Percentiles rank a stretch among this genome's conserved stretches.
Evolutionary conservation across 768 basidiomycete species (phyloP).

Genomic region (Boletus reticuloceps): DNA sequence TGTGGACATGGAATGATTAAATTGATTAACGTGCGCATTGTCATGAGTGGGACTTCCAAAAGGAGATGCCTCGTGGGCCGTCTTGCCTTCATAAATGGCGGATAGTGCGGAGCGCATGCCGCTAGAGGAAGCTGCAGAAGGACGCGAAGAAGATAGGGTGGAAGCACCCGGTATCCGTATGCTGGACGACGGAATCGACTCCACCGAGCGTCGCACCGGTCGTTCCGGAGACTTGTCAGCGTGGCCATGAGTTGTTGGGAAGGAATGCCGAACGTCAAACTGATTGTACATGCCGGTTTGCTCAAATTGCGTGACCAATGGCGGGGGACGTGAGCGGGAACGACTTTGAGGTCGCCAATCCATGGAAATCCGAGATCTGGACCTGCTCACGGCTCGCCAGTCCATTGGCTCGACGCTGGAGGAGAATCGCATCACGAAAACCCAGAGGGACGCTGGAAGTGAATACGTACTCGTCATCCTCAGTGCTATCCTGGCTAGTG

Average conservation of each 20-base stretch:
- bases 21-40: slow-evolving; percentile 30
- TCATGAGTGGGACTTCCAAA: slow-evolving; percentile 37
- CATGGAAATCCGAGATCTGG: slow-evolving; percentile 87
- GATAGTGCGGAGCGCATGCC: slow-evolving; percentile 43
- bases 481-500: slow-evolving; percentile 62
- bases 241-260: slow-evolving; percentile 34
- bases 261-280: slow-evolving; percentile 46
- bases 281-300: slow-evolving; percentile 35
- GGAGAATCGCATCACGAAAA: slow-evolving; percentile 25
- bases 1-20: slow-evolving; percentile 38
- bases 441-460: slow-evolving; percentile 17
- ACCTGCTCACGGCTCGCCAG: slow-evolving; percentile 89
- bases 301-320: slow-evolving; percentile 47
- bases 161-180: slow-evolving; percentile 43
- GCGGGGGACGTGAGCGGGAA: slow-evolving; percentile 74
- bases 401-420: slow-evolving; percentile 71
- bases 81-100: slow-evolving; percentile 45
- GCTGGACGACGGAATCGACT: slow-evolving; percentile 25
- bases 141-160: slow-evolving; percentile 43
- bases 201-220: slow-evolving; percentile 19
- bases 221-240: slow-evolving; percentile 29
- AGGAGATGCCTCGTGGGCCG: slow-evolving; percentile 33
- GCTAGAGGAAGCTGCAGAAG: slow-evolving; percentile 42
- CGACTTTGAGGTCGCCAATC: slow-evolving; percentile 84
- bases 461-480: slow-evolving; percentile 71